Percentiles rank a stretch among this genome's conserved stretches.
Evolutionary conservation across 345 rosid genomes (phyloP).

Genomic region (Isatis tinctoria): DNA sequence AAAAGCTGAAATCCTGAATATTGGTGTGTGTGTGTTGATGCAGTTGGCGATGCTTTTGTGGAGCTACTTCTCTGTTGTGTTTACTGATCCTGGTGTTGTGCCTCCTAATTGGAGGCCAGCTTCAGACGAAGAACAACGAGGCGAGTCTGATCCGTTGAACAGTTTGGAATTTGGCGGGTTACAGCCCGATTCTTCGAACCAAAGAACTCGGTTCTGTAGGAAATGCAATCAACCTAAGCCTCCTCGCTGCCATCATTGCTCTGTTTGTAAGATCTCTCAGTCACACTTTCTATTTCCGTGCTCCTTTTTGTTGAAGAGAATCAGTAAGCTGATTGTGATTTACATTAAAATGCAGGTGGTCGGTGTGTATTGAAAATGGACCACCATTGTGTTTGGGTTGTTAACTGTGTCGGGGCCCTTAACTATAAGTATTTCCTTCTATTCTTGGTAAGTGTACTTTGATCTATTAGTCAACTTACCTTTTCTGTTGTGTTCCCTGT

Average conservation of each 20-base stretch:
- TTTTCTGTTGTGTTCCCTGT: not conserved
- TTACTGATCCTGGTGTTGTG: constrained; percentile 89
- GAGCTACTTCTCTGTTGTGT: constrained; percentile 96
- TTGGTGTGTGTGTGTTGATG: constrained; percentile 17
- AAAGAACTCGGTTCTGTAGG: constrained; percentile 71
- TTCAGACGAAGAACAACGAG: constrained; percentile 66
- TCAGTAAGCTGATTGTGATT: constrained; percentile 21
- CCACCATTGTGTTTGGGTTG: constrained; percentile 99
- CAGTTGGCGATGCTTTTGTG: constrained; percentile 91
- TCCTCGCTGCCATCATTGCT: constrained; percentile 94
- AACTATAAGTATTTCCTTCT: constrained; percentile 94
- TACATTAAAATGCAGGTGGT: constrained; percentile 58
- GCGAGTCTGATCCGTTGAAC: constrained; percentile 72
- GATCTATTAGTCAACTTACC: not conserved
- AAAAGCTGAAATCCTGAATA: not conserved
- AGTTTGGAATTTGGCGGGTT: constrained; percentile 50
- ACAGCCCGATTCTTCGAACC: constrained; percentile 56
- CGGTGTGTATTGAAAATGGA: constrained; percentile 95
- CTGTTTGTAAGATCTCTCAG: constrained; percentile 67
- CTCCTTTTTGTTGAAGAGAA: not conserved
- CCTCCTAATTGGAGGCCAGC: constrained; percentile 87
- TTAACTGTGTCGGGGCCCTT: constrained; percentile 92
- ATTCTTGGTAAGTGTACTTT: constrained; percentile 67
- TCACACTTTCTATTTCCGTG: not conserved
- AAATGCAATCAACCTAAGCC: constrained; percentile 91